Base-by-base conservation (phyloP, 1,284 basidiomycete species). In the Ganoderma lingzhi region DNA sequence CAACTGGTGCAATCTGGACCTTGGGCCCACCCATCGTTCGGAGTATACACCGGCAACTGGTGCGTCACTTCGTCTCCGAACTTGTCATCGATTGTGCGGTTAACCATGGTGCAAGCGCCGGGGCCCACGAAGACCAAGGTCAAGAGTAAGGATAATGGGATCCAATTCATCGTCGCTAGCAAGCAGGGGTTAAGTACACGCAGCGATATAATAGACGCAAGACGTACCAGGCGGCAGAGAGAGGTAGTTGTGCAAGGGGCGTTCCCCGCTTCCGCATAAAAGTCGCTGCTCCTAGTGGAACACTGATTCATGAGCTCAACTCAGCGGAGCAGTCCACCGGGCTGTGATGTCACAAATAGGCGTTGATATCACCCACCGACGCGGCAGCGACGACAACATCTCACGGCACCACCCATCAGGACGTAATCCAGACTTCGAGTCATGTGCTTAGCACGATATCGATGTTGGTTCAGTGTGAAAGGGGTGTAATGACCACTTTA, bases 41-140 rank as follows among this genome's bases (percentile, higher is more conserved):
- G 65, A 3, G 10, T 6, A 58, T 64, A 70, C 0, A 44, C 17
- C 1, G 62, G 62, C 14, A 15, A 5, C 9, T 3, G 14, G 3
- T 45, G 58, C 9, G 58, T 67, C 15, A 32, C 19, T 15, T 32
- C 45, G 44, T 70, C 69, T 5, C 68, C 68, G 3, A 5, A 14
- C 14, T 35, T 1, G 63, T 70, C 65, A 42, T 70, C 69, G 65
- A 70, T 67, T 6, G 69, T 70, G 15, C 58, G 65, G 23, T 70
- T 70, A 23, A 64, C 48, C 39, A 28, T 45, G 14, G 42, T 10
- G 42, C 23, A 45, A 23, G 41, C 39, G n/a, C 53, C 30, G 14
- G 17, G 15, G 5, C 28, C 30, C 53, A 56, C 14, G 12, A 56
- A 56, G 30, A 32, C 53, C 30, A 17, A 56, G 30, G 53, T 6